Conservation (phyloP, 2,329 filamentous ascomycete species). For the Monosporascus sp. region DNA sequence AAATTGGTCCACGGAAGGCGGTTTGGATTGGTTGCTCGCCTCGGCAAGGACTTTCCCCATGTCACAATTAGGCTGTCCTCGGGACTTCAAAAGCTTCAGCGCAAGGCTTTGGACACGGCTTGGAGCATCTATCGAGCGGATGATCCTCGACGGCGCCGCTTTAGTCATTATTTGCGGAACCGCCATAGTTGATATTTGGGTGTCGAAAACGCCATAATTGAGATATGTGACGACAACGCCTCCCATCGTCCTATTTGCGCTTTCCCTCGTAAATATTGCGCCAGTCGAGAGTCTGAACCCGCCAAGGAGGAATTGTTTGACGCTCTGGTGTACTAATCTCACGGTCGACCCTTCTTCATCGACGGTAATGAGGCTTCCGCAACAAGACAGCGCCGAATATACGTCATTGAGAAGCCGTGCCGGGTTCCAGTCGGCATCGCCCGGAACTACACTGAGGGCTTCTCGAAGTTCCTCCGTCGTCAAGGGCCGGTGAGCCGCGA, state of each 20-base stretch:
- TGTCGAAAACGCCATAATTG: neutral
- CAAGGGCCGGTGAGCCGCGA: constrained; percentile 24
- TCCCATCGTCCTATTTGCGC: neutral
- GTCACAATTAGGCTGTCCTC: neutral
- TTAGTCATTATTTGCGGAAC: neutral
- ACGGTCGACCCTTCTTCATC: constrained; percentile 30
- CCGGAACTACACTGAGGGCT: constrained; percentile 31
- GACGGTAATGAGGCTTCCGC: constrained; percentile 28
- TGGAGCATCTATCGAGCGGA: neutral
- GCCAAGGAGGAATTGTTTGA: constrained; percentile 28
- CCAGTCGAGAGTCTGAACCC: constrained; percentile 3
- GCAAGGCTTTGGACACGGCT: neutral
- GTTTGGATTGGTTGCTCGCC: too few relatives aligned
- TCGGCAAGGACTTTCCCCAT: neutral
- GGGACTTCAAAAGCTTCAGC: neutral
- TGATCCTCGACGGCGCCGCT: neutral
- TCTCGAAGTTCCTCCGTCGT: constrained; percentile 31
- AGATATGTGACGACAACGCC: neutral
- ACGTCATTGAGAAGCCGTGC: constrained; percentile 21
- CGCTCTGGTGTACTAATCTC: constrained; percentile 30
- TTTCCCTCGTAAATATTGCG: constrained; percentile 1
- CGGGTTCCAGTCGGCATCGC: constrained; percentile 22
- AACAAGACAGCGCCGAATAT: constrained; percentile 19
- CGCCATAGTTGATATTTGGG: neutral
- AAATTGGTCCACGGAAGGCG: too few relatives aligned